Base-by-base conservation (phyloP, 768 basidiomycete species). In the Trametes gibbosa region DNA sequence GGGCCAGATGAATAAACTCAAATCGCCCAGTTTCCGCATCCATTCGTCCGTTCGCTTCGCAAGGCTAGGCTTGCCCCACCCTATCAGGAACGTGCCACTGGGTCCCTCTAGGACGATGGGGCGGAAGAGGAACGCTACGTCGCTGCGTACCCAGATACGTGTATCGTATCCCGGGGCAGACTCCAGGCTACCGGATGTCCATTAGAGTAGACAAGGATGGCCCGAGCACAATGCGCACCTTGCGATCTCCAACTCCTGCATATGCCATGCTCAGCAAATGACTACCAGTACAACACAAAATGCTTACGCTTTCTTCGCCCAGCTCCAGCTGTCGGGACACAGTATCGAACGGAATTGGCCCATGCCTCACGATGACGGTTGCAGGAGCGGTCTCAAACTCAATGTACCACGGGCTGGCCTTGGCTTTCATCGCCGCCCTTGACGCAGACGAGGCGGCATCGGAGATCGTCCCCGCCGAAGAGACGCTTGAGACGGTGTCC, bases 1-100 rank as follows among this genome's bases (percentile, higher is more conserved):
- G 3, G 81, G 78, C 65, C 74, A 79, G 10, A 76, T 74, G 64
- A 85, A 85, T 0, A 81, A 81, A 53, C 86, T 82, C 50, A 85
- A 72, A 27, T 62, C 56, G 0, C 47, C 50, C 19, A 41, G 16
- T 19, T 21, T n/a, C 34, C 3, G 73, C 63, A 0, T 63, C 49
- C 23, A 79, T 1, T 63, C 52, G 27, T 62, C 56, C 2, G 78
- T 67, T 1, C 58, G 66, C 37, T 69, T 64, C 42, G 80, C 80
- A 27, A 67, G 72, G 16, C 64, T 50, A 8, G 58, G 56, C 5
- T 68, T 68, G 19, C 80, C 79, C 83, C 84, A 87, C 61, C 84
- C 83, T 41, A 86, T 72, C 24, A 85, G 59, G 61, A 80, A 77
- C 5, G 81, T 63, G 2, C 65, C 68, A 3, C 65, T 65, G 9